Base-by-base conservation (phyloP, 148 eudicot species). In the Cornus controversa region DNA sequence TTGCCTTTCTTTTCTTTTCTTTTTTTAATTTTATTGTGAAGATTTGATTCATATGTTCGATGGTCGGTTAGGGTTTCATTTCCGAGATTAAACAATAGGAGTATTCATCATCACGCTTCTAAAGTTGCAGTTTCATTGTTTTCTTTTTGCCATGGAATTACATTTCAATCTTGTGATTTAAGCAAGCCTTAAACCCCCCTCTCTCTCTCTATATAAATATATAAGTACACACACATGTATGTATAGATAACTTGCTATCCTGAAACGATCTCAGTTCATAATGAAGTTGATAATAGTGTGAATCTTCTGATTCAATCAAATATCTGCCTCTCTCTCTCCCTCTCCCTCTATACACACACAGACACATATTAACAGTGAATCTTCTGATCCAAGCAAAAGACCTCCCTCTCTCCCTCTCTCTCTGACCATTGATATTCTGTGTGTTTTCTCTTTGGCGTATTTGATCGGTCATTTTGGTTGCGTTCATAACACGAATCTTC, bases 291-390 rank as follows among this genome's bases (percentile, higher is more conserved):
- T 81, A 57, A 75, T 64, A 26, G 25, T 8, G 79, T 75, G 87
- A 75, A 36, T 76, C 83, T 72, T 84, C 80, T 31, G 45, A n/a
- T 81, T 78, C 72, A 69, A 84, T 80, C 80, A 79, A 81, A 15
- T 15, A 1, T 1, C 1, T 29, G 3, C 34, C 34, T 31, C 34
- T 2, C 34, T 16, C 20, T 11, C 18, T 16, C 57, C 20, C 57
- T 50, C 16, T 50, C 57, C 4, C 4, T n/a, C n/a, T n/a, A n/a
- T n/a, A n/a, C n/a, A n/a, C n/a, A n/a, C n/a, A n/a, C n/a, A n/a
- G n/a, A n/a, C n/a, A n/a, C n/a, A n/a, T n/a, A n/a, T n/a, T n/a
- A n/a, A n/a, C n/a, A n/a, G 79, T 75, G 87, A 75, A 36, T 76
- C 83, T 72, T 84, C 80, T 31, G 45, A n/a, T 81, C 75, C 72